Percentiles rank a stretch among this genome's conserved stretches.
Conservation (phyloP, 2,329 filamentous ascomycete genomes). For the Clonostachys solani region DNA sequence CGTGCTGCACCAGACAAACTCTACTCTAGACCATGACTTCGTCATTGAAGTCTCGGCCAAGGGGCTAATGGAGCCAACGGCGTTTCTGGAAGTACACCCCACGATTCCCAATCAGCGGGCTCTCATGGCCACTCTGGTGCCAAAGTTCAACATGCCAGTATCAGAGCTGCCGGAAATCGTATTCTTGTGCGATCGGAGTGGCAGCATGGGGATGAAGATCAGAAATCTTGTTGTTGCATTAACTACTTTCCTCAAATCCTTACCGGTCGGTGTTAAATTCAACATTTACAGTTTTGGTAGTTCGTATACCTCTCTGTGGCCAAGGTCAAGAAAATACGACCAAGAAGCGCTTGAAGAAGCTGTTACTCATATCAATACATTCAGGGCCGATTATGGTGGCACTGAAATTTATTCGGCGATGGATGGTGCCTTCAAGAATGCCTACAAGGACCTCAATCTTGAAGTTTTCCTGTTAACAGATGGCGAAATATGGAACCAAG, state of each 20-base stretch:
- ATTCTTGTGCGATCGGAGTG: conserved; percentile 69
- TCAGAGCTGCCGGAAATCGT: conserved; percentile 56
- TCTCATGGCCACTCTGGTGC: conserved; percentile 67
- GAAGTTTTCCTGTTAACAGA: conserved; percentile 54
- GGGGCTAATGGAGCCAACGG: conserved; percentile 53
- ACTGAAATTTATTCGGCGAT: conserved; percentile 47
- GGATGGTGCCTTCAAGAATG: conserved; percentile 32
- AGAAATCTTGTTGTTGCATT: conserved; percentile 49
- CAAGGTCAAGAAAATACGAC: conserved; percentile 39
- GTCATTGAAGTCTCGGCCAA: conserved; percentile 60
- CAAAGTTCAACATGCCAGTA: conserved; percentile 56
- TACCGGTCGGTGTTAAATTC: conserved; percentile 61
- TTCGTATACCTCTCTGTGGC: conserved; percentile 38
- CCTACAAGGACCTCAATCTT: conserved; percentile 40
- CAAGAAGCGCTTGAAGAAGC: conserved; percentile 37
- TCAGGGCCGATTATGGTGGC: conserved; percentile 44
- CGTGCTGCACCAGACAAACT: conserved; percentile 45
- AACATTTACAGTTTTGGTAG: conserved; percentile 67
- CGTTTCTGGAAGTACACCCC: conserved; percentile 63
- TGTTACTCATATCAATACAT: conserved; percentile 29
- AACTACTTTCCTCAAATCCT: conserved; percentile 60
- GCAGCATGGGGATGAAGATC: conserved; percentile 58
- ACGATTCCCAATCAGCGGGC: conserved; percentile 57
- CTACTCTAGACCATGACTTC: conserved; percentile 60
- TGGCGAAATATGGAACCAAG: conserved; percentile 47